These are phyloP conservation scores for Tetraselmis striata DNA, from an alignment of 139 green algal genomes.

Conservation along the genomic window DNA sequence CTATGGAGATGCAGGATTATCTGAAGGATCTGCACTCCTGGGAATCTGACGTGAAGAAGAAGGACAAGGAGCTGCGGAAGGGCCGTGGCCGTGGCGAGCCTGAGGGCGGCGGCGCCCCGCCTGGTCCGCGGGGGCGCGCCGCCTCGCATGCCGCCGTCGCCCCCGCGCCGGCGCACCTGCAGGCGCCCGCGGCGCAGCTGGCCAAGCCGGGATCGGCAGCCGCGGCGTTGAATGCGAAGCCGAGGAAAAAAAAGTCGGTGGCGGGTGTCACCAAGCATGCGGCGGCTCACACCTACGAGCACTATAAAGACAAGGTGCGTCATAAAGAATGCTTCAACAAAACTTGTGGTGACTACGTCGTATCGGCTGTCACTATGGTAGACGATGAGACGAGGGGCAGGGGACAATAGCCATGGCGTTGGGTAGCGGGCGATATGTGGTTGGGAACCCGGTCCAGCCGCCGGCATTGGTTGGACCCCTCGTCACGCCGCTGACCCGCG, in stretches of 20 bases:
- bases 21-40: conserved; percentile 55
- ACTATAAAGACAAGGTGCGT: conserved; percentile 47
- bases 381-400: no score
- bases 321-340: no score
- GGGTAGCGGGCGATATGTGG: no score
- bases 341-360: no score
- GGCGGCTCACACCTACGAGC: conserved; percentile 59
- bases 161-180: conserved; percentile 21
- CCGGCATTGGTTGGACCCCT: no score
- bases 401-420: no score
- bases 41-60: conserved; percentile 41
- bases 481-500: no score
- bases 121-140: background rate
- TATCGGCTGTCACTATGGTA: no score
- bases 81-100: no score
- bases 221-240: background rate
- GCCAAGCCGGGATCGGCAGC: background rate
- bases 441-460: no score
- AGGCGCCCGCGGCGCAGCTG: conserved; percentile 11
- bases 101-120: background rate
- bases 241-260: conserved; percentile 8
- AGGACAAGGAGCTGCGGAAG: conserved; percentile 19
- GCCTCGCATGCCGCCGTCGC: conserved; percentile 6
- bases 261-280: background rate
- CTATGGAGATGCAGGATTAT: conserved; percentile 53